Conservation (phyloP, 495 filamentous ascomycete genomes). For the Astrocystis sublimbata region DNA sequence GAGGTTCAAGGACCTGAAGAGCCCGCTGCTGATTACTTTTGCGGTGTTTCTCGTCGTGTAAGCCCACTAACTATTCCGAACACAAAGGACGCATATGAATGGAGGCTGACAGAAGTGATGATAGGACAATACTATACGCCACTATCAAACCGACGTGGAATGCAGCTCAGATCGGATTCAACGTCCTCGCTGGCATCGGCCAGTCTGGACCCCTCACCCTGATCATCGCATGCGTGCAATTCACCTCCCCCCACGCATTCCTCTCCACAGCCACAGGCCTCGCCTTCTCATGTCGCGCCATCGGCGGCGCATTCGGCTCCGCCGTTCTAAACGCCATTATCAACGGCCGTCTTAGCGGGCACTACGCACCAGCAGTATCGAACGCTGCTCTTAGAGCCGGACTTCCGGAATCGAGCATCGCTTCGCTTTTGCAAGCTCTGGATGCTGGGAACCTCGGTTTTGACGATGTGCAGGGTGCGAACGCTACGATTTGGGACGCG, state of each 20-base stretch:
- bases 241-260: conserved; percentile 56
- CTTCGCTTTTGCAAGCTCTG: conserved; percentile 38
- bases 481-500: conserved; percentile 36
- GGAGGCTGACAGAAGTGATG: neutral
- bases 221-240: conserved; percentile 54
- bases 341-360: conserved; percentile 45
- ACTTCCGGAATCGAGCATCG: conserved; percentile 40
- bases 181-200: conserved; percentile 52
- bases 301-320: conserved; percentile 57
- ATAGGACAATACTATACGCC: conserved; percentile 48
- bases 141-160: conserved; percentile 49
- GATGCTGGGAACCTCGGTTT: conserved; percentile 32
- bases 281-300: conserved; percentile 54
- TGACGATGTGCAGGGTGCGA: conserved; percentile 36
- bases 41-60: conserved; percentile 48
- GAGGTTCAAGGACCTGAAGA: conserved; percentile 51
- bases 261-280: conserved; percentile 57
- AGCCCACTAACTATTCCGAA: conserved; percentile 27
- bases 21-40: conserved; percentile 51
- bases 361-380: conserved; percentile 40
- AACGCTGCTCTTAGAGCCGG: conserved; percentile 44
- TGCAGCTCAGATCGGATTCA: conserved; percentile 49
- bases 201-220: conserved; percentile 52
- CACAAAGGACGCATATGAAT: neutral
- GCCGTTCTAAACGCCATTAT: conserved; percentile 57